Percentiles rank a stretch among this genome's conserved stretches.
phyloP scores from a whole-genome alignment of 352 stramenopile genomes.

The Phytophthora sp. region DNA sequence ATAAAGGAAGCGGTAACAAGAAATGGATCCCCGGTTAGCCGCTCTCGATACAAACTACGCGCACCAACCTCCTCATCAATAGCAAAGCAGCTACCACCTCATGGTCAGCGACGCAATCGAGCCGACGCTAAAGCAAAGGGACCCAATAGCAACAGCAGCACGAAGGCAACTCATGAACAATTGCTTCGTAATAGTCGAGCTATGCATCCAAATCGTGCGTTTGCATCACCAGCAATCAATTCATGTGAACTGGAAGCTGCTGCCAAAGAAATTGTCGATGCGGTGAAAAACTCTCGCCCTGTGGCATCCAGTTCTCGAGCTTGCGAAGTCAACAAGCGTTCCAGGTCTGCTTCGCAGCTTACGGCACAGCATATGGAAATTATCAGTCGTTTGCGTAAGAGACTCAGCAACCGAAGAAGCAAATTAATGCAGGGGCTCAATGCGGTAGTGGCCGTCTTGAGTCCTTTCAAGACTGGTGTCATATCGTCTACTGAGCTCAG shows the following conservation, averaged over 20 bases:
- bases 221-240: neutral
- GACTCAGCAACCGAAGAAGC: conserved; percentile 43
- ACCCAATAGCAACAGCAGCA: neutral
- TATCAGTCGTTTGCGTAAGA: conserved; percentile 34
- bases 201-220: neutral
- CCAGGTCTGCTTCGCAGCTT: neutral
- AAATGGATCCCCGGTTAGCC: conserved; percentile 4
- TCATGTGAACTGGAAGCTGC: conserved; percentile 13
- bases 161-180: neutral
- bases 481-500: conserved; percentile 66
- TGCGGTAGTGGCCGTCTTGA: conserved; percentile 39
- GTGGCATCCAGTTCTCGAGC: neutral
- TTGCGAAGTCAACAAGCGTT: conserved; percentile 4
- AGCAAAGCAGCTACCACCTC: conserved; percentile 29
- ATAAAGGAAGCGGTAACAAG: conserved; percentile 11
- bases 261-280: conserved; percentile 12
- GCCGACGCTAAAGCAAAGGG: neutral
- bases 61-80: conserved; percentile 23
- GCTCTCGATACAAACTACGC: conserved; percentile 18
- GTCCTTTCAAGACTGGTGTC: conserved; percentile 42
- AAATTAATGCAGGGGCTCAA: conserved; percentile 55
- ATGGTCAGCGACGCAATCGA: conserved; percentile 7
- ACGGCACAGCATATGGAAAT: conserved; percentile 10
- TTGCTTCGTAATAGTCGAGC: neutral
- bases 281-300: conserved; percentile 7